Base-by-base conservation (phyloP, 2,329 filamentous ascomycete species). In the Pseudopithomyces chartarum region DNA sequence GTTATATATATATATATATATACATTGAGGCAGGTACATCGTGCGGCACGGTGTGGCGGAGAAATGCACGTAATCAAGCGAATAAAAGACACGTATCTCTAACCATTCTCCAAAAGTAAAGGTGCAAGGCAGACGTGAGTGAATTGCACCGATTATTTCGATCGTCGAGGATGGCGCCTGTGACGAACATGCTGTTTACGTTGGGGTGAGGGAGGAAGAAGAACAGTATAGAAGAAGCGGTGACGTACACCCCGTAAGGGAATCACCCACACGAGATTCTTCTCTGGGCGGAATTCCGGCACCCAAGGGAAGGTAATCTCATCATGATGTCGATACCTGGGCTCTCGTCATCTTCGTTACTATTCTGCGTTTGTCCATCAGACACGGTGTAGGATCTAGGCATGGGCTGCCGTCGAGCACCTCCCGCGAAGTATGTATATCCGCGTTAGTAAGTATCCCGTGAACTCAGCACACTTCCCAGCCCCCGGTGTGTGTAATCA, bases 291-390 rank as follows among this genome's bases (percentile, higher is more conserved):
- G 6, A 43, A 55, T 19, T 55, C 52, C 8, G 52, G 52, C 3
- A 49, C 52, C 52, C 52, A 55, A 15, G 49, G 52, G 52, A 5
- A 55, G 26, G n/a, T 55, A 55, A 29, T 55, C 44, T 23, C 52
- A 44, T 38, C 29, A 17, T 23, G 36, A 55, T 17, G 22, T 55
- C 36, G 20, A 54, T 20, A 15, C 11, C 1, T 33, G 22, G 45
- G 32, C 6, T 10, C 39, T 40, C 20, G 32, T 15, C n/a, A 6
- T 12, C 13, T 23, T 49, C 22, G 13, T 36, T 5, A 12, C 1
- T 7, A 32, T 17, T 2, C 1, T 36, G 3, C 17, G 38, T 19
- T 8, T 26, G 2, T 6, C 17, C 19, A 10, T 19, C 3, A 38
- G 17, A 4, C 6, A 36, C 19, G 3, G 33, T 12, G 1, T 26